Conservation (phyloP, 2,329 filamentous ascomycete species). For the Arthrobotrys iridis region DNA sequence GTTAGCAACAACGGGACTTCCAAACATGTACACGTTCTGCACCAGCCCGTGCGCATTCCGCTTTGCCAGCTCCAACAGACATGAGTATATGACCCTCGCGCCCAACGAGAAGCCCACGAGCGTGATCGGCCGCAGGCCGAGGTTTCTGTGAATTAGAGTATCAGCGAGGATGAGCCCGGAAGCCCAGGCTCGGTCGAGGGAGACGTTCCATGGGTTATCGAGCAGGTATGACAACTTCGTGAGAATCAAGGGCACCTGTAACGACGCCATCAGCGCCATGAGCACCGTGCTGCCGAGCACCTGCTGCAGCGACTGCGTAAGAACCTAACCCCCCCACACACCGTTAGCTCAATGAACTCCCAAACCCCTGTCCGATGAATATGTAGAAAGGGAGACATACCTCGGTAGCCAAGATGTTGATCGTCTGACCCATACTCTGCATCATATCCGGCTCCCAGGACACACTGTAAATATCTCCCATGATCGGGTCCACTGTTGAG, state of each 20-base stretch:
- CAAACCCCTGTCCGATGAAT: not conserved
- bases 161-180: slow-evolving; percentile 82
- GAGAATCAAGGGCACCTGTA: slow-evolving; percentile 73
- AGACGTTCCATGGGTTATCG: slow-evolving; percentile 84
- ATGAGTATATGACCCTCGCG: slow-evolving; percentile 83
- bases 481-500: slow-evolving; percentile 94
- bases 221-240: slow-evolving; percentile 74
- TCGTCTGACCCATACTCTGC: slow-evolving; percentile 96
- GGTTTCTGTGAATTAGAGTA: slow-evolving; percentile 80
- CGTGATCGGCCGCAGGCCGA: slow-evolving; percentile 82
- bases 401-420: slow-evolving; percentile 97
- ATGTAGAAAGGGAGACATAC: slow-evolving; percentile 65
- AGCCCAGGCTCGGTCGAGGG: slow-evolving; percentile 79
- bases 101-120: slow-evolving; percentile 84
- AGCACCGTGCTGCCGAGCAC: slow-evolving; percentile 80
- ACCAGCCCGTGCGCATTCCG: slow-evolving; percentile 83
- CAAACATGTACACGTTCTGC: slow-evolving; percentile 84
- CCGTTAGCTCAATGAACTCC: not conserved
- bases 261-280: slow-evolving; percentile 74
- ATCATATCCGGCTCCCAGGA: slow-evolving; percentile 99
- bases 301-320: slow-evolving; percentile 76
- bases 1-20: slow-evolving; percentile 77
- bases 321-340: slow-evolving; percentile 69
- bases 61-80: slow-evolving; percentile 78
- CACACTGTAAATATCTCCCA: slow-evolving; percentile 98